Evolutionary conservation across 768 basidiomycete genomes (phyloP), one percentile per base, ranked within the genome.

Genomic region (Termitomyces sp.): DNA sequence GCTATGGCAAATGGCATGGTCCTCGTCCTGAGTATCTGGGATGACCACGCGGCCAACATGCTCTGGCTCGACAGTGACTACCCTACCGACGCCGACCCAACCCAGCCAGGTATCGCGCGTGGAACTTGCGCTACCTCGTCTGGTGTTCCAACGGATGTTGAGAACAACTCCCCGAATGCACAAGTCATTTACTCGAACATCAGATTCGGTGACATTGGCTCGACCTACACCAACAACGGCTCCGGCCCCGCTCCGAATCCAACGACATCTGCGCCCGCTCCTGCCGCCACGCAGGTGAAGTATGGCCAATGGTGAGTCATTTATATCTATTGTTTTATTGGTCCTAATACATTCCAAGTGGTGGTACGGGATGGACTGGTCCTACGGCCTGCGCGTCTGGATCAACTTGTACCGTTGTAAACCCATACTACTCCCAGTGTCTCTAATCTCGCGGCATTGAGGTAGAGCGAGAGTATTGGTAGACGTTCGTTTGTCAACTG

Each of bases 1-100:
- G 66, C 78, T 8, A 66, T 80, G 60, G 64, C 60, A 40, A 64
- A 66, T 45, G 80, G 80, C 16, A 75, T 79, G 72, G 77, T 77
- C 33, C 66, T 79, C 51, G 74, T 74, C 54, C 61, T 79, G 62
- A 68, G 64, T 51, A 59, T 79, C 57, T 76, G 76, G 76, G 77
- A 76, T 64, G 77, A 78, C 69, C 66, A 76, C 61, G 70, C 63
- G 35, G 64, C 63, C 52, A 58, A 63, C 51, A 69, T 70, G 69
- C 58, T 65, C 53, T 70, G 69, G 69, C 62, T 69, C 54, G 68
- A 69, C 57, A 58, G 58, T 47, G 8, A 61, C 69, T 74, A 73
- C 70, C 70, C 77, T 53, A 30, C 53, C 35, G 48, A 61, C 22
- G 63, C 16, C 20, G 56, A 63, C 48, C n/a, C 52, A 20, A 40